A percentile compares a stretch with the other conserved stretches of the same genome.
Conservation (phyloP, 441 rosid genomes). For the Breynia disticha region DNA sequence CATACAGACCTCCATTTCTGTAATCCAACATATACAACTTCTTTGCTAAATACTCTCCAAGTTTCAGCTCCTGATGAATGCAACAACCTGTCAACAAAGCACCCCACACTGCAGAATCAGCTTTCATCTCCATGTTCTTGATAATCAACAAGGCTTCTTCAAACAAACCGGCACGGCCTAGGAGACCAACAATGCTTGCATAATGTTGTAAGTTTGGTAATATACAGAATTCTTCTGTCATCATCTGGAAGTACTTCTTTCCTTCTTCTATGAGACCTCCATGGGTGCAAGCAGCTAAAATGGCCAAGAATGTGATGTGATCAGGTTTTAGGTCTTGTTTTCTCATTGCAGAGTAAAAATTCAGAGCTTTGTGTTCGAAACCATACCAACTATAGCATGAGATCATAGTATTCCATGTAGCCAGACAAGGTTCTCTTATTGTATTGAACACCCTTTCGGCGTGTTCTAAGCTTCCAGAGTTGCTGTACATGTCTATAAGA, state of each 20-base stretch:
- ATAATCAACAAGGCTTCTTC: conserved; percentile 49
- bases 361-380: conserved; percentile 42
- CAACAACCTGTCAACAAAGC: conserved; percentile 64
- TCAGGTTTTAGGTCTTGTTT: conserved; percentile 47
- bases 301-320: conserved; percentile 62
- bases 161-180: conserved; percentile 50
- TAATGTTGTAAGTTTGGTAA: conserved; percentile 58
- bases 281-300: conserved; percentile 63
- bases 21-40: conserved; percentile 52
- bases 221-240: conserved; percentile 46
- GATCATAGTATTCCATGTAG: conserved; percentile 72
- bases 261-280: conserved; percentile 64
- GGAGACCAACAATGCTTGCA: conserved; percentile 64
- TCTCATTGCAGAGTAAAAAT: conserved; percentile 41
- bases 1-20: conserved; percentile 64
- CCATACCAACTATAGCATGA: conserved; percentile 64
- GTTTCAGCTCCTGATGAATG: conserved; percentile 49
- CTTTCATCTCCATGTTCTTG: conserved; percentile 34
- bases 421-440: conserved; percentile 42
- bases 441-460: conserved; percentile 55
- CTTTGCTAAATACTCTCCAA: conserved; percentile 74
- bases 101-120: conserved; percentile 80
- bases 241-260: conserved; percentile 37
- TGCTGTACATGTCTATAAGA: conserved; percentile 69
- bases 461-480: conserved; percentile 48